A percentile compares a stretch with the other conserved stretches of the same genome.
These are phyloP conservation scores for Cylindrodendrum hubeiense DNA, from an alignment of 2,329 filamentous ascomycete genomes.

Conservation along the genomic window DNA sequence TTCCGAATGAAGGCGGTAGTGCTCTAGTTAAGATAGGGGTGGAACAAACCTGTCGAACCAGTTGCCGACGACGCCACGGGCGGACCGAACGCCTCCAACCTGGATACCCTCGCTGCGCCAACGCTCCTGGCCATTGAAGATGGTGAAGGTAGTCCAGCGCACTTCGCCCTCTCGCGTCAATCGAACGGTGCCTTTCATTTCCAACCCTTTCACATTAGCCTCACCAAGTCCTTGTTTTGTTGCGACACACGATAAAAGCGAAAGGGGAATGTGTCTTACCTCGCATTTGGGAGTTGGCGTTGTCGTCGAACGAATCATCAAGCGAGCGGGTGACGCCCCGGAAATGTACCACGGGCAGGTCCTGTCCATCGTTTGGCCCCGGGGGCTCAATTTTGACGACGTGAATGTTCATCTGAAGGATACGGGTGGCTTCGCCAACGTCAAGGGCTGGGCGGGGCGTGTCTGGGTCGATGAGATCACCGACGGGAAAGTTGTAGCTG, in stretches of 20 bases:
- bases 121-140: slow-evolving; percentile 73
- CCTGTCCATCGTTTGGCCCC: slow-evolving; percentile 67
- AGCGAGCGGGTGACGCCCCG: slow-evolving; percentile 71
- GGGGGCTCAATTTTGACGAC: slow-evolving; percentile 72
- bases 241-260: not conserved
- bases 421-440: slow-evolving; percentile 74
- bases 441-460: slow-evolving; percentile 66
- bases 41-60: slow-evolving; percentile 80
- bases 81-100: slow-evolving; percentile 74
- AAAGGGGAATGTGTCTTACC: slow-evolving; percentile 61
- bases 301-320: slow-evolving; percentile 75
- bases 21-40: not conserved
- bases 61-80: slow-evolving; percentile 77
- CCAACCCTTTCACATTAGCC: slow-evolving; percentile 41
- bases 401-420: slow-evolving; percentile 76
- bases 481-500: slow-evolving; percentile 74
- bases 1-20: no score
- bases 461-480: slow-evolving; percentile 53
- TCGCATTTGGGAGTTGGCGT: slow-evolving; percentile 74
- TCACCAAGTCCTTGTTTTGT: slow-evolving; percentile 2
- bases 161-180: slow-evolving; percentile 79
- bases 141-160: slow-evolving; percentile 78
- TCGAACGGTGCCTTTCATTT: slow-evolving; percentile 67
- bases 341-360: slow-evolving; percentile 76
- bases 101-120: slow-evolving; percentile 86